phyloP scores from a whole-genome alignment of 2,329 filamentous ascomycete genomes.

The Colletotrichum sp. region DNA sequence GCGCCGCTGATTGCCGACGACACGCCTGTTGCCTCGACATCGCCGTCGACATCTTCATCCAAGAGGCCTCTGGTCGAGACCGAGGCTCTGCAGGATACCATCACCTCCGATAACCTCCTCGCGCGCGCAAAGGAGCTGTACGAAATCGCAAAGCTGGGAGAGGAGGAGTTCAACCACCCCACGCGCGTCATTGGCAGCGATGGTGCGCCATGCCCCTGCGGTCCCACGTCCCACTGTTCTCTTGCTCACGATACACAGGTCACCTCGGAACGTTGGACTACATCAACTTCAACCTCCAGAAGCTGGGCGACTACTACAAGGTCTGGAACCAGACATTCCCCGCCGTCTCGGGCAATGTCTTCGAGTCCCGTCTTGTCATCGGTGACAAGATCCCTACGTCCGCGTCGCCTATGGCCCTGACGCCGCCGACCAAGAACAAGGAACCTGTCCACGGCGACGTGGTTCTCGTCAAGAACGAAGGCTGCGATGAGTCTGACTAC shows the following conservation, averaged over 20 bases:
- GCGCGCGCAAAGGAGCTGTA: conserved; percentile 65
- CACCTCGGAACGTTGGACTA: conserved; percentile 69
- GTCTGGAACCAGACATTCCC: conserved; percentile 68
- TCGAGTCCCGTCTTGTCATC: conserved; percentile 61
- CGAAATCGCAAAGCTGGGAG: conserved; percentile 61
- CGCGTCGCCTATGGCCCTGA: conserved; percentile 65
- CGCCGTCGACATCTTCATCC: not conserved
- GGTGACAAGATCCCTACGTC: conserved; percentile 54
- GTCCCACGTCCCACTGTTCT: not conserved
- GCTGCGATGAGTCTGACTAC: conserved; percentile 69
- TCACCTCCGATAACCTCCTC: conserved; percentile 60
- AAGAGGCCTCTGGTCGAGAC: conserved; percentile 53
- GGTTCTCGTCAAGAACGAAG: conserved; percentile 64
- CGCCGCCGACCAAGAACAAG: conserved; percentile 65
- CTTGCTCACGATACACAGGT: conserved; percentile 42
- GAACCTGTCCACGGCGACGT: conserved; percentile 64
- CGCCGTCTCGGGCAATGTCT: conserved; percentile 64
- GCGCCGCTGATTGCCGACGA: conserved; percentile 15
- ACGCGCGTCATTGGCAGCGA: conserved; percentile 73
- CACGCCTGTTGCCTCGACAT: not conserved
- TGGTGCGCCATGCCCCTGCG: conserved; percentile 41
- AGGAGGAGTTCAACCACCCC: conserved; percentile 68
- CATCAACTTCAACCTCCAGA: conserved; percentile 58
- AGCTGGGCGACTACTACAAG: conserved; percentile 64
- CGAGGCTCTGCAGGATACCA: conserved; percentile 58